Base-by-base conservation (phyloP, 2,329 filamentous ascomycete species). In the Colletotrichum cereale region DNA sequence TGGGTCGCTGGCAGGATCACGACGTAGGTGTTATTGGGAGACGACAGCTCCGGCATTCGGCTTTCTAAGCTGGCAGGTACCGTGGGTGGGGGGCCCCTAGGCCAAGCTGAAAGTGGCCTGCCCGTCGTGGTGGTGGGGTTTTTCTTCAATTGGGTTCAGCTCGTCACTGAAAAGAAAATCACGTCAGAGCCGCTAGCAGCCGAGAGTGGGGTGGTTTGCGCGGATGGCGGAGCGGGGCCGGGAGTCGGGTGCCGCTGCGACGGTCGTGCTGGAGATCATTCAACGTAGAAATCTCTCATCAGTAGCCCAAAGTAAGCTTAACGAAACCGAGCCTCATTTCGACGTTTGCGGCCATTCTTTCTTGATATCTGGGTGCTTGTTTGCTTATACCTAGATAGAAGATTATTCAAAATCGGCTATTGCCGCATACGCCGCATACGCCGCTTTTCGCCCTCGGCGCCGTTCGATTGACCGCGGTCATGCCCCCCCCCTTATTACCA, bases 101-200 rank as follows among this genome's bases (percentile, higher is more conserved):
- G n/a, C n/a, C n/a, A 16, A 29, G 44, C 21, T 24, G 1, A 10
- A 48, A 48, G 44, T 48, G 44, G 44, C 7, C 26, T 47, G 42
- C 36, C 63, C 52, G 67, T 40, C 38, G 68, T 55, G 68, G 68
- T 47, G 53, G 68, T 63, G 68, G 68, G 63, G 64, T 10, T 48
- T 47, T 52, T 53, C 62, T 55, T 67, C 57, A 71, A 71, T 62
- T 67, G 67, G 67, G 48, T 71, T 71, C 67, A 62, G 50, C 26
- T 52, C 47, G 64, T 58, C 56, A 58, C 64, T 53, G 16, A 7
- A 60, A 29, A 40, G 16, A 60, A 42, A 62, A 62, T 62, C 63
- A 71, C 57, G 63, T 71, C 67, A 71, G 67, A 67, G 64, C 53
- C 57, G 56, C 52, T 50, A 50, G 42, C 57, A 57, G 62, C 62